Percentiles rank a stretch among this genome's conserved stretches.
Conservation (phyloP, 2,329 filamentous ascomycete genomes). For the Aspergillus piperis region DNA sequence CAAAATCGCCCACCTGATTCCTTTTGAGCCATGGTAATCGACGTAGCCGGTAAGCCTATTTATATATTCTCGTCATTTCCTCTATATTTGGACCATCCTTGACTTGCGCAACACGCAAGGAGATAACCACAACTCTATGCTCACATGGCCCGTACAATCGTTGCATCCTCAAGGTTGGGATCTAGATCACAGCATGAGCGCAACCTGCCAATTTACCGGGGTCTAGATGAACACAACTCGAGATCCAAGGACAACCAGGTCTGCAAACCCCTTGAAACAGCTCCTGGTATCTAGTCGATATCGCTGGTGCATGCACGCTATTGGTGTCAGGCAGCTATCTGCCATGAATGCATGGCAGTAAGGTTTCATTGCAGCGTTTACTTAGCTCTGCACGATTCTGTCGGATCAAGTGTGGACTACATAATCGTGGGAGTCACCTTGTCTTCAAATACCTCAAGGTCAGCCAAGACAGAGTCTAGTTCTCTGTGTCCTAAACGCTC, state of each 20-base stretch:
- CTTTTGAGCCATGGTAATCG: no score
- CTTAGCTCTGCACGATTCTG: not conserved
- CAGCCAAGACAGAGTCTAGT: not conserved
- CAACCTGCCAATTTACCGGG: not conserved
- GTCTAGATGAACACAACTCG: not conserved
- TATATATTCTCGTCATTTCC: not conserved
- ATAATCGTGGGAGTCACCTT: not conserved
- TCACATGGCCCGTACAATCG: not conserved
- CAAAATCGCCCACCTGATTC: not conserved
- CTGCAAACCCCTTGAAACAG: not conserved
- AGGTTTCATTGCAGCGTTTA: conserved; percentile 3
- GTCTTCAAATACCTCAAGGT: not conserved
- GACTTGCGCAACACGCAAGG: conserved; percentile 1
- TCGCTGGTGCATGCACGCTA: not conserved
- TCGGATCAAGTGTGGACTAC: not conserved
- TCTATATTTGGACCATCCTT: not conserved
- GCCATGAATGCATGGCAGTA: not conserved
- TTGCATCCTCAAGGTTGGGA: not conserved
- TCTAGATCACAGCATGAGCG: conserved; percentile 3
- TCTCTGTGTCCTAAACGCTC: not conserved
- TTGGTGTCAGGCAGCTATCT: not conserved
- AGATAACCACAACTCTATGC: not conserved
- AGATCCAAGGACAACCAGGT: not conserved
- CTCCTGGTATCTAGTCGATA: not conserved
- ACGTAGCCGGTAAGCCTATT: not conserved